These are phyloP conservation scores for Leccinellum rugosiceps DNA, from an alignment of 768 basidiomycete genomes.

Conservation along the genomic window DNA sequence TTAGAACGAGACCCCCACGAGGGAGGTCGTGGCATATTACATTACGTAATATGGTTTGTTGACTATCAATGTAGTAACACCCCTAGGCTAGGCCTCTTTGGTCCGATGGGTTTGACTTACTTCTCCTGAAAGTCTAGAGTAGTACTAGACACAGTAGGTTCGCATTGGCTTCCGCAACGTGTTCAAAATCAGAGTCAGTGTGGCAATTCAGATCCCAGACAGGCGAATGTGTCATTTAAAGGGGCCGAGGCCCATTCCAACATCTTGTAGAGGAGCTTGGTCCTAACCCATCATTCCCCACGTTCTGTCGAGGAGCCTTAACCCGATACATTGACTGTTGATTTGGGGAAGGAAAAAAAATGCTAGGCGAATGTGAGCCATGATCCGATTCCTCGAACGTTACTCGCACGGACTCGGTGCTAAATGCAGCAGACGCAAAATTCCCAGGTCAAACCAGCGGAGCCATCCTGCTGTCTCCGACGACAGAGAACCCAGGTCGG, in stretches of 20 bases:
- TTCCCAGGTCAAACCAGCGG: slow-evolving; percentile 32
- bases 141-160: no score
- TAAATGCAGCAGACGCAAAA: neutral
- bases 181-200: neutral
- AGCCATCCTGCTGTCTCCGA: slow-evolving; percentile 13
- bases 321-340: neutral
- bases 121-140: neutral
- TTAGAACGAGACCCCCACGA: slow-evolving; percentile 11
- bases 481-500: slow-evolving; percentile 43
- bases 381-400: neutral
- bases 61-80: neutral
- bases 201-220: neutral
- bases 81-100: neutral
- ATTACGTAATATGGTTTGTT: slow-evolving; percentile 18
- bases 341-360: neutral
- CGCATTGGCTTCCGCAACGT: neutral
- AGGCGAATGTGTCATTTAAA: neutral
- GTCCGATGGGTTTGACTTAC: neutral
- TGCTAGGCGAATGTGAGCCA: slow-evolving; percentile 27
- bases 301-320: neutral
- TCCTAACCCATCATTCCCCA: neutral
- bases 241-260: neutral
- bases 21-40: neutral
- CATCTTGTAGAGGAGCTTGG: neutral
- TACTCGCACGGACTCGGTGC: neutral